phyloP scores from a whole-genome alignment of 1,139 yeast species.

The Suhomyces bribrorum region DNA sequence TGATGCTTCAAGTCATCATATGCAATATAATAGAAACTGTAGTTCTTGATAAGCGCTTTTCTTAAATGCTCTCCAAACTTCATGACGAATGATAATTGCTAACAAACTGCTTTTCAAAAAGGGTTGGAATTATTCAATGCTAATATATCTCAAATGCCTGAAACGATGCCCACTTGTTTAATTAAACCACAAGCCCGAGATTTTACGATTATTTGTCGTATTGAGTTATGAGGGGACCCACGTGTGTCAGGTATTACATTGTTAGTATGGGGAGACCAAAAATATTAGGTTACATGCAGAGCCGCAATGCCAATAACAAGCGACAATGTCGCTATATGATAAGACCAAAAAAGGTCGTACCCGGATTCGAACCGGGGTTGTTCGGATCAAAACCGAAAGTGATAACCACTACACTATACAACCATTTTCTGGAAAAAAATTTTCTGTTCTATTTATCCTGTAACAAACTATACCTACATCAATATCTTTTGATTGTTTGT shows the following conservation, averaged over 20 bases:
- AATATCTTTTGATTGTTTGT: too few relatives aligned
- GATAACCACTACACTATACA: slow-evolving; percentile 55
- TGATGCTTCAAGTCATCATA: slow-evolving; percentile 88
- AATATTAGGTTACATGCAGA: not conserved
- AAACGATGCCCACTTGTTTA: slow-evolving; percentile 1
- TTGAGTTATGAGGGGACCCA: slow-evolving; percentile 7
- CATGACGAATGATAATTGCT: slow-evolving; percentile 33
- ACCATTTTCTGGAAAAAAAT: slow-evolving; percentile 21
- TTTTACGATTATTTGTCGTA: not conserved
- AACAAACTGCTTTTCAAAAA: not conserved
- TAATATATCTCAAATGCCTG: slow-evolving; percentile 3
- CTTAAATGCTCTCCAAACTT: slow-evolving; percentile 79
- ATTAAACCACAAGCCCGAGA: slow-evolving; percentile 1
- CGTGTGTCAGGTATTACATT: slow-evolving; percentile 5
- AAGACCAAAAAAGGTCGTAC: slow-evolving; percentile 64
- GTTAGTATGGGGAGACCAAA: not conserved
- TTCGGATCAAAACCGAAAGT: slow-evolving; percentile 63
- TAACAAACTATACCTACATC: too few relatives aligned
- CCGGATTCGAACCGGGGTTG: slow-evolving; percentile 97
- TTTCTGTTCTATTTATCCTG: not conserved
- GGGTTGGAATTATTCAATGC: not conserved
- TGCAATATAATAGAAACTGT: slow-evolving; percentile 83
- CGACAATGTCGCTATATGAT: slow-evolving; percentile 29
- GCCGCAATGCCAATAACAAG: not conserved
- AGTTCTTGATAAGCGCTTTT: slow-evolving; percentile 75